Conservation (phyloP, 768 basidiomycete species). For the Chalciporus chontae region DNA sequence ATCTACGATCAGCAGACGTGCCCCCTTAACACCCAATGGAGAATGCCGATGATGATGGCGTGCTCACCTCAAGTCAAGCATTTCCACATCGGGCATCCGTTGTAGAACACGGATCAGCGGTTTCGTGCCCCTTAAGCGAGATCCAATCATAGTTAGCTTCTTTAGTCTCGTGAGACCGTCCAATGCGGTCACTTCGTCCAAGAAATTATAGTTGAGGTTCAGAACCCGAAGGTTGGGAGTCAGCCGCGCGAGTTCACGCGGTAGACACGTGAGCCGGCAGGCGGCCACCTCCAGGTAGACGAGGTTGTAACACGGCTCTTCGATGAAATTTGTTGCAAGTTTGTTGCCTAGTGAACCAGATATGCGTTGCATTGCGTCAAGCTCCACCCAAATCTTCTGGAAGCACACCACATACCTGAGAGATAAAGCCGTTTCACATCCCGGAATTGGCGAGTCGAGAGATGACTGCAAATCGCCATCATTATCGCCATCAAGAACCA, state of each 20-base stretch:
- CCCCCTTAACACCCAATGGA: background rate
- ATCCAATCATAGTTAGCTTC: conserved; percentile 86
- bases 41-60: conserved; percentile 12
- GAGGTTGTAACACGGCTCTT: conserved; percentile 82
- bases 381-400: conserved; percentile 15
- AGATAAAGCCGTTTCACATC: conserved; percentile 94
- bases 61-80: conserved; percentile 85
- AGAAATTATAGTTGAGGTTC: conserved; percentile 97
- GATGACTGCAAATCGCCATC: conserved; percentile 36
- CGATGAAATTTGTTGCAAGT: conserved; percentile 55
- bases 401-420: conserved; percentile 60
- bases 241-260: conserved; percentile 57
- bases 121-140: conserved; percentile 71
- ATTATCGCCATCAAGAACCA: conserved; percentile 31
- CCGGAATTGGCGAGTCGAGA: conserved; percentile 65
- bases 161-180: conserved; percentile 71
- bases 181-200: conserved; percentile 69
- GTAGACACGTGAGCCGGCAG: conserved; percentile 76
- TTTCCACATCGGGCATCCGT: conserved; percentile 76
- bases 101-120: conserved; percentile 68
- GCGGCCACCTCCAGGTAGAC: conserved; percentile 89
- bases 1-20: background rate
- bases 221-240: conserved; percentile 85
- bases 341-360: conserved; percentile 61
- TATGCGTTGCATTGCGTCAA: conserved; percentile 17